These are phyloP conservation scores for Colletotrichum graminicola DNA, from an alignment of 2,329 filamentous ascomycete species.

Conservation along the genomic window DNA sequence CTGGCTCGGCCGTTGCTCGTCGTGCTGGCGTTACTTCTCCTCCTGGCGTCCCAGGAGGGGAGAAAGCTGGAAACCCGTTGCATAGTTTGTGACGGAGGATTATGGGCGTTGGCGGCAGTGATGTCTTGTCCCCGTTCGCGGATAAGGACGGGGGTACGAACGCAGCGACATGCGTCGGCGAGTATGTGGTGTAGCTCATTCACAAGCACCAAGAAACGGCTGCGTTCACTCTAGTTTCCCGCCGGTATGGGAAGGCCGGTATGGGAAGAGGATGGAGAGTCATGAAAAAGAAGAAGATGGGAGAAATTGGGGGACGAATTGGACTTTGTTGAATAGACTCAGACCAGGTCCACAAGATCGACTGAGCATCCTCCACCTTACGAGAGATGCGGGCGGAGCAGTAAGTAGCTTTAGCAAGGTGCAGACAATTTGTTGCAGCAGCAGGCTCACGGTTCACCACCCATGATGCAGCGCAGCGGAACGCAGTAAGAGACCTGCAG, in stretches of 20 bases:
- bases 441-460: conserved; percentile 38
- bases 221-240: conserved; percentile 25
- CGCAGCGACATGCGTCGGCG: conserved; percentile 39
- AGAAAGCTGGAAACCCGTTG: conserved; percentile 60
- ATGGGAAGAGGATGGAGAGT: conserved; percentile 25
- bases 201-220: conserved; percentile 28
- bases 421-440: conserved; percentile 23
- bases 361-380: conserved; percentile 41
- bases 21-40: conserved; percentile 45
- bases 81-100: conserved; percentile 47
- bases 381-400: conserved; percentile 17
- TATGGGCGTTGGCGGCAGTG: conserved; percentile 22
- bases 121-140: conserved; percentile 29
- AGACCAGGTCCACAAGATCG: conserved; percentile 37
- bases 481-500: conserved; percentile 18
- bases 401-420: conserved; percentile 15
- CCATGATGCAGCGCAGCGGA: conserved; percentile 27
- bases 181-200: conserved; percentile 27
- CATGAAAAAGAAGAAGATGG: conserved; percentile 8
- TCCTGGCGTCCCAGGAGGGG: conserved; percentile 60
- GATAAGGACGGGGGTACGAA: conserved; percentile 33
- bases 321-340: conserved; percentile 41
- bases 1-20: conserved; percentile 34
- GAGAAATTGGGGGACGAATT: conserved; percentile 37
- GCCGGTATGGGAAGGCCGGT: conserved; percentile 24